Percentiles rank a stretch among this genome's conserved stretches.
Conservation (phyloP, 2,329 filamentous ascomycete genomes). For the Pseudocercospora eumusae region DNA sequence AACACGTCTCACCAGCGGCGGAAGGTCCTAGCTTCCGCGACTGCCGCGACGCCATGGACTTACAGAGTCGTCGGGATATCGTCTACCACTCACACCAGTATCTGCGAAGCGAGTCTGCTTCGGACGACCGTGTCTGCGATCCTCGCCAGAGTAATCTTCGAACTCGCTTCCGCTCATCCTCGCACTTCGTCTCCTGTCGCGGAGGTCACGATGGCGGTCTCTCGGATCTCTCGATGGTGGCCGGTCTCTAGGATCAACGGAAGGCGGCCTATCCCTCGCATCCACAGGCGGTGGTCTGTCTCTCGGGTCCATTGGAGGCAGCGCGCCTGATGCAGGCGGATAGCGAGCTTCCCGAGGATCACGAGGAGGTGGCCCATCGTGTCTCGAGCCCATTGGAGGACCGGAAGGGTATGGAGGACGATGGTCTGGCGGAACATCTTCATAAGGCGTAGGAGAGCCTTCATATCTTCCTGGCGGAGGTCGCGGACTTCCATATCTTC, state of each 20-base stretch:
- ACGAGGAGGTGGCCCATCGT: slow-evolving; percentile 11
- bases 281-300: background rate
- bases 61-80: slow-evolving; percentile 20
- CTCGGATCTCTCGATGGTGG: slow-evolving; percentile 13
- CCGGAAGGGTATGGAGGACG: slow-evolving; percentile 12
- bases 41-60: slow-evolving; percentile 10
- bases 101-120: slow-evolving; percentile 23
- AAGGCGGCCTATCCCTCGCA: slow-evolving; percentile 6
- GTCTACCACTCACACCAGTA: slow-evolving; percentile 19
- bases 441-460: slow-evolving; percentile 9
- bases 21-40: slow-evolving; percentile 9
- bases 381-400: slow-evolving; percentile 10
- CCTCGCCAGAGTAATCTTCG: slow-evolving; percentile 20
- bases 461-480: slow-evolving; percentile 17
- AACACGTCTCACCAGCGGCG: background rate
- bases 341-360: slow-evolving; percentile 17
- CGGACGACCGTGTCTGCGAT: slow-evolving; percentile 15
- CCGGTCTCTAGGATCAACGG: slow-evolving; percentile 14
- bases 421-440: slow-evolving; percentile 11
- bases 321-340: slow-evolving; percentile 10
- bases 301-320: slow-evolving; percentile 13
- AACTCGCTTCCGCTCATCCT: slow-evolving; percentile 8
- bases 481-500: slow-evolving; percentile 20
- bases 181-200: slow-evolving; percentile 15
- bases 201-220: slow-evolving; percentile 9